Conservation (phyloP, 2,329 filamentous ascomycete species). For the Tolypocladium guangdongense region DNA sequence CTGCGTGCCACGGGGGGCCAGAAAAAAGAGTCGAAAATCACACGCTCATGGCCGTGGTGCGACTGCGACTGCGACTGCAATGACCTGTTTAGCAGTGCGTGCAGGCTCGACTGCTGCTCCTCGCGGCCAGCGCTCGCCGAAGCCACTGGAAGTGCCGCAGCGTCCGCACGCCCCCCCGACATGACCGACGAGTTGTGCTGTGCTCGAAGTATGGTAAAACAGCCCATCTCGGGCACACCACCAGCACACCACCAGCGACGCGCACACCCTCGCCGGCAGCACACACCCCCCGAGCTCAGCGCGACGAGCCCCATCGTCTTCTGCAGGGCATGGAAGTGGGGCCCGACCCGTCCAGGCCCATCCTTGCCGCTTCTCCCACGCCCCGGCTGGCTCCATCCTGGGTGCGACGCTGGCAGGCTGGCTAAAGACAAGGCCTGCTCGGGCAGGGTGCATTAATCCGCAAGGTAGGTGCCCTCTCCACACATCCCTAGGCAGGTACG, state of each 20-base stretch:
- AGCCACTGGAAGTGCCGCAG: not conserved
- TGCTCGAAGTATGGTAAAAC: not conserved
- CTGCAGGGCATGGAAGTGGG: constrained; percentile 3
- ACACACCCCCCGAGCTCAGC: not conserved
- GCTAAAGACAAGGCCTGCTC: not conserved
- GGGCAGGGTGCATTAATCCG: too few species aligned
- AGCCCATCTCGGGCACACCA: not conserved
- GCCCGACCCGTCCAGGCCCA: not conserved
- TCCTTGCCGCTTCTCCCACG: not conserved
- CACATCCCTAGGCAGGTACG: constrained; percentile 4
- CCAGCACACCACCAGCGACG: not conserved
- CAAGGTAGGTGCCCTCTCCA: not conserved
- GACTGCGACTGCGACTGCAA: not conserved
- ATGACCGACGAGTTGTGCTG: not conserved
- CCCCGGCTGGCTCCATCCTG: not conserved
- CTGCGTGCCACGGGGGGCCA: not conserved
- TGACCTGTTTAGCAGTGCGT: not conserved
- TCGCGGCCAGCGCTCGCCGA: not conserved
- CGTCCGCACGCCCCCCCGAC: not conserved
- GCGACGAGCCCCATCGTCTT: not conserved
- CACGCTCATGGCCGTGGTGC: not conserved
- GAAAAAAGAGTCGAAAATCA: not conserved
- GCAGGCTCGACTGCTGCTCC: not conserved
- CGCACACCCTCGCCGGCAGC: not conserved
- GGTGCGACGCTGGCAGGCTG: not conserved